A percentile compares a stretch with the other conserved stretches of the same genome.
Conservation (phyloP, 2,329 filamentous ascomycete species). For the Ophiostoma sp. region DNA sequence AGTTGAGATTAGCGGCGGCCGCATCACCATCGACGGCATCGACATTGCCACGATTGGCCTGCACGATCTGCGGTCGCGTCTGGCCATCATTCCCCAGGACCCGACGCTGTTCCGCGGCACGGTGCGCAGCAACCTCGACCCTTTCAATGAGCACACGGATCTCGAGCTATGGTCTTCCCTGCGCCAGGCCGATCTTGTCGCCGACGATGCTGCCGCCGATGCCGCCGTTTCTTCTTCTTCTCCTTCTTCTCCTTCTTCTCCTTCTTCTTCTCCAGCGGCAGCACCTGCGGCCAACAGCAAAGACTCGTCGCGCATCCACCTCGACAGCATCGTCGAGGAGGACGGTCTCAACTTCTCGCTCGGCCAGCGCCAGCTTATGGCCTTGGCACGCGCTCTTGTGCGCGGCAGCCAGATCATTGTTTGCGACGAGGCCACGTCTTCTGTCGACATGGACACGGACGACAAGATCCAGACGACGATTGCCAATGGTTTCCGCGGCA, state of each 20-base stretch:
- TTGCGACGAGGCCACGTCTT: slow-evolving; percentile 91
- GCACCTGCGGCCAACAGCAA: not conserved
- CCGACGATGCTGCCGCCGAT: slow-evolving; percentile 32
- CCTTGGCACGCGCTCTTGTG: slow-evolving; percentile 83
- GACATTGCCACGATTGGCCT: slow-evolving; percentile 70
- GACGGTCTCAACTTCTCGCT: slow-evolving; percentile 95
- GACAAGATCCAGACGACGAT: slow-evolving; percentile 92
- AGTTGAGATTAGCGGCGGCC: slow-evolving; percentile 58
- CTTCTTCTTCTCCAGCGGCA: slow-evolving; percentile 20
- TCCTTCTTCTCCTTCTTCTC: slow-evolving; percentile 29
- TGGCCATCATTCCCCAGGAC: slow-evolving; percentile 81
- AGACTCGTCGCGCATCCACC: slow-evolving; percentile 56
- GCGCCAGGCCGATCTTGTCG: slow-evolving; percentile 66
- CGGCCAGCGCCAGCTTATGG: slow-evolving; percentile 92
- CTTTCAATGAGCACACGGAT: slow-evolving; percentile 72
- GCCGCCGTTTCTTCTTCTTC: slow-evolving; percentile 30
- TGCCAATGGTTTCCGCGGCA: slow-evolving; percentile 74
- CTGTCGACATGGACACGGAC: slow-evolving; percentile 94
- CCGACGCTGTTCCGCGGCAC: slow-evolving; percentile 79
- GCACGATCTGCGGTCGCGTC: slow-evolving; percentile 66
- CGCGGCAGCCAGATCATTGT: slow-evolving; percentile 86
- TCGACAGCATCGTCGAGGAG: slow-evolving; percentile 83
- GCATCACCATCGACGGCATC: slow-evolving; percentile 60
- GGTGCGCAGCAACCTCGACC: slow-evolving; percentile 72
- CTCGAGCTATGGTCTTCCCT: slow-evolving; percentile 73